A percentile compares a stretch with the other conserved stretches of the same genome.
Conservation (phyloP, 352 stramenopile species). For the Hyaloperonospora brassicae region DNA sequence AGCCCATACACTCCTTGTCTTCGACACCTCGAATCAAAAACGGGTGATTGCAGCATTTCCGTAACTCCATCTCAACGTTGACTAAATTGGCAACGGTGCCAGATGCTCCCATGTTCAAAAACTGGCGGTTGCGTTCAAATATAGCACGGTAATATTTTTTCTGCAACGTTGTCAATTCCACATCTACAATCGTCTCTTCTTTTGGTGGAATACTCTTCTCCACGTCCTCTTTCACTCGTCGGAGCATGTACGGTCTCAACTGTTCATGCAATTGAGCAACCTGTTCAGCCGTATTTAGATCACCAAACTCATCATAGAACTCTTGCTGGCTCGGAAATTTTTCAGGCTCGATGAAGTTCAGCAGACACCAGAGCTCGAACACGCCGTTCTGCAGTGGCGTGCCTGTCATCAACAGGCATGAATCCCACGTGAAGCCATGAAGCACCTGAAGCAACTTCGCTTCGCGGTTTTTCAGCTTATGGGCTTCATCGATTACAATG, state of each 20-base stretch:
- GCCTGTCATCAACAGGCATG: conserved; percentile 94
- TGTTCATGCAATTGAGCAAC: conserved; percentile 94
- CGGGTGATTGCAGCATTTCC: conserved; percentile 99
- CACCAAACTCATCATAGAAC: conserved; percentile 95
- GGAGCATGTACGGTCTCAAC: conserved; percentile 97
- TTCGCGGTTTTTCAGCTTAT: conserved; percentile 98
- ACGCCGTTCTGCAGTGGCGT: conserved; percentile 99
- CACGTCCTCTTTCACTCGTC: conserved; percentile 99
- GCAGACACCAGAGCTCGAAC: conserved; percentile 97
- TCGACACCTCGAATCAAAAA: conserved; percentile 98
- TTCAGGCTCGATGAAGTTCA: conserved; percentile 97
- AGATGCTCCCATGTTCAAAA: conserved; percentile 81
- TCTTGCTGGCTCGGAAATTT: conserved; percentile 92
- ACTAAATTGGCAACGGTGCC: conserved; percentile 94
- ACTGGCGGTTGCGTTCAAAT: conserved; percentile 96
- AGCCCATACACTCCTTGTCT: conserved; percentile 90
- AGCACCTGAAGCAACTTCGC: conserved; percentile 90
- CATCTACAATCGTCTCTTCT: conserved; percentile 99
- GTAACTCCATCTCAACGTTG: conserved; percentile 99
- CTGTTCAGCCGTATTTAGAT: conserved; percentile 93
- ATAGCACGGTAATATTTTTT: conserved; percentile 96
- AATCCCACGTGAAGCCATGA: conserved; percentile 75
- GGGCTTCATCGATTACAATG: conserved; percentile 98
- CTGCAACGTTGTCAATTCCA: conserved; percentile 99
- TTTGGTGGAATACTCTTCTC: conserved; percentile 98